Evolutionary conservation across 108 stramenopile species (phyloP), one percentile per base, ranked within the genome.

Genomic region (Parietichytrium sp.): DNA sequence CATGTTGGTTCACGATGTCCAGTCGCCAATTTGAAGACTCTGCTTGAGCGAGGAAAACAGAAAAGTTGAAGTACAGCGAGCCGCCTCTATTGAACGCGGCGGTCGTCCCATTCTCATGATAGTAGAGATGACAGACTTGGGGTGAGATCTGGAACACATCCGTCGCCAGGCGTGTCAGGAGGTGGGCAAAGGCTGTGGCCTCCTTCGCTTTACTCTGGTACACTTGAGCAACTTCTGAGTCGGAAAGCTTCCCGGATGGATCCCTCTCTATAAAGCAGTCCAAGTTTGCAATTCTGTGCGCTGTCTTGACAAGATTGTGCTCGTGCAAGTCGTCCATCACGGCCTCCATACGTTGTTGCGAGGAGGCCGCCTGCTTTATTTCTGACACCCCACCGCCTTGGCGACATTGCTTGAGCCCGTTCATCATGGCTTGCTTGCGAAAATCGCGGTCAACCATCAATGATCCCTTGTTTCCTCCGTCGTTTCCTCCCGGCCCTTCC

Each of bases 141-240:
- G 38, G 38, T 13, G 38, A 45, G 13, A 33, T 33, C 23, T 20
- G 10, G 3, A 72, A 72, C 6, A 72, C 61, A 10, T 72, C 12
- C 8, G 6, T 6, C 13, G 61, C 29, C 36, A 72, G 36, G 29
- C 61, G 38, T 25, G 45, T 10, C 29, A 72, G 20, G 16, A 72
- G 61, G 38, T 72, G 61, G 12, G 61, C 61, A 45, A 72, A 72
- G 0, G 61, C 61, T 7, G 61, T 72, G 29, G 61, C 61, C 42
- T 72, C 61, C 13, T 45, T 42, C 10, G 20, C 25, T 23, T 42
- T 33, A 33, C 16, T 33, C 20, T 72, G 15, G 20, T 72, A 72
- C 3, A 72, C 45, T n/a, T 72, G 10, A n/a, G n/a, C n/a, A n/a
- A n/a, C n/a, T n/a, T n/a, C n/a, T n/a, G n/a, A n/a, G n/a, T n/a